Base-by-base conservation (phyloP, 1,139 yeast species). In the Lizanozyma gosingica region DNA sequence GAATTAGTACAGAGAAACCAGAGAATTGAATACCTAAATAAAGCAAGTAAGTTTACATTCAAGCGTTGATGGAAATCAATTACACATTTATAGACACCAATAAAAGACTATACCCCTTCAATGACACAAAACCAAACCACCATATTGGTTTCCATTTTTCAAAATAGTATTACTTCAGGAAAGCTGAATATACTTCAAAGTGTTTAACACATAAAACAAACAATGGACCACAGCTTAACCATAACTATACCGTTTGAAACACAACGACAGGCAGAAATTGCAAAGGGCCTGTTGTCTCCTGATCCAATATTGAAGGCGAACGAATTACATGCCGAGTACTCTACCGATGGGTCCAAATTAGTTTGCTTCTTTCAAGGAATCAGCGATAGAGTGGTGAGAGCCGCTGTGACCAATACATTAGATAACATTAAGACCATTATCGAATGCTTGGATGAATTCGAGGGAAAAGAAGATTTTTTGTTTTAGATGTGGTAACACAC, bases 291-390 rank as follows among this genome's bases (percentile, higher is more conserved):
- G 1, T 65, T 88, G 18, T 52, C 63, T 1, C 95, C 94, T 0
- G 97, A 87, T 55, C 94, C 95, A 1, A 80, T 83, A 27, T 65
- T 87, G 45, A 80, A 78, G 54, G 79, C 80, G 0, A 68, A 74
- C 40, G 85, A 78, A 49, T 60, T 80, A 37, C 57, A 58, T n/a
- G 77, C 76, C 2, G 52, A 53, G 0, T 80, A 71, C 48, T 36
- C 54, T 2, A 52, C 60, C 1, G 52, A 60, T 2, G 61, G 29
- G 11, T 6, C 29, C 9, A 41, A 43, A 3, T 62, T 82, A 39
- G 41, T 54, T 3, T 75, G 78, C 33, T 43, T 49, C 2, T 80
- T 82, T 48, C 55, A 60, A 3, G 90, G 83, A 0, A 63, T 65
- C 2, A 73, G 82, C 39, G 85, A 80, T 49, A 58, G 88, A 42